phyloP scores from a whole-genome alignment of 768 basidiomycete species.

The Pulveroboletus sp. region DNA sequence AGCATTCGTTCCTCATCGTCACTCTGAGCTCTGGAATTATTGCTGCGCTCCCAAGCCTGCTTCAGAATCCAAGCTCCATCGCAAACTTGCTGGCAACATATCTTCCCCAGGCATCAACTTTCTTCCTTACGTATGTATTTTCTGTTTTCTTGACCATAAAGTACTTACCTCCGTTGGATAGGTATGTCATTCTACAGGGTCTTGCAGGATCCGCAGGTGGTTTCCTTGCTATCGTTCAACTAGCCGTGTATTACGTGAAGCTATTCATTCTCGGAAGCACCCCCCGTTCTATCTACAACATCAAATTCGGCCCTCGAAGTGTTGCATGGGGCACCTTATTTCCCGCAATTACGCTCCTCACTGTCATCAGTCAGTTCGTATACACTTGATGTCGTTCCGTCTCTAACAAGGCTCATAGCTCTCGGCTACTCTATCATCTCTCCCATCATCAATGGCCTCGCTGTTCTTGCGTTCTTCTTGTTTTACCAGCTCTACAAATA shows the following conservation, averaged over 20 bases:
- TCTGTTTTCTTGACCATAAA: not conserved
- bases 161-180: conserved; percentile 21
- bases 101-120: conserved; percentile 80
- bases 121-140: conserved; percentile 78
- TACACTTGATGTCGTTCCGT: not conserved
- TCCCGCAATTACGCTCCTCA: conserved; percentile 70
- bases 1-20: conserved; percentile 94
- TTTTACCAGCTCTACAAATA: conserved; percentile 88
- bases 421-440: conserved; percentile 86
- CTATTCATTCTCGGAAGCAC: conserved; percentile 85
- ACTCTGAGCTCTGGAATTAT: conserved; percentile 84
- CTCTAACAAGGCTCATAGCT: conserved; percentile 38
- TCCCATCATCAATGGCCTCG: conserved; percentile 91
- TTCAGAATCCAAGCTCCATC: conserved; percentile 65
- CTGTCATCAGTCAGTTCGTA: conserved; percentile 68
- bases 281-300: conserved; percentile 77
- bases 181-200: conserved; percentile 79
- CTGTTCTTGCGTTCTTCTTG: conserved; percentile 75
- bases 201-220: conserved; percentile 76
- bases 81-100: conserved; percentile 73
- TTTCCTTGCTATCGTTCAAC: conserved; percentile 72
- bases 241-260: conserved; percentile 89
- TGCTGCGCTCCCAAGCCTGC: conserved; percentile 59
- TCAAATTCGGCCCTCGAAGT: conserved; percentile 70
- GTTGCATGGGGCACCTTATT: conserved; percentile 78